These are phyloP conservation scores for Claviceps spartinae DNA, from an alignment of 2,329 filamentous ascomycete genomes.

Conservation along the genomic window DNA sequence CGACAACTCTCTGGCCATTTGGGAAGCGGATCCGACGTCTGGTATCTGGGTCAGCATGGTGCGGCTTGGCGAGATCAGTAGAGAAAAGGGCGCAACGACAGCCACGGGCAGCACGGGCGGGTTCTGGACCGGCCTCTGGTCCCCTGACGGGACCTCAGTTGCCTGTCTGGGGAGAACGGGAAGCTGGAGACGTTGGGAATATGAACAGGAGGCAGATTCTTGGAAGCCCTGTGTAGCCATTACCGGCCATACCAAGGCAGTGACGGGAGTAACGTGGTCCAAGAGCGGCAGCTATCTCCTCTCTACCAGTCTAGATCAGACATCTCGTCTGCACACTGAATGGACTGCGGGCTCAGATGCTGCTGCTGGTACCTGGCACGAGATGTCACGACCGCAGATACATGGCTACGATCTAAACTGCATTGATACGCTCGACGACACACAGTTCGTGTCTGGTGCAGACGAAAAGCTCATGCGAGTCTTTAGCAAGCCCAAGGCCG, in stretches of 20 bases:
- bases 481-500: conserved; percentile 76
- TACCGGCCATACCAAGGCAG: conserved; percentile 70
- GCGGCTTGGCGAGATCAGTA: conserved; percentile 82
- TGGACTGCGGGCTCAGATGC: conserved; percentile 45
- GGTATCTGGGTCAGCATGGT: conserved; percentile 85
- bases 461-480: conserved; percentile 97
- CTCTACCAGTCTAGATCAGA: conserved; percentile 85
- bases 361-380: conserved; percentile 60
- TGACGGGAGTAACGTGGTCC: conserved; percentile 76
- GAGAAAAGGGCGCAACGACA: conserved; percentile 89
- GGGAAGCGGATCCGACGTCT: conserved; percentile 71
- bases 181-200: conserved; percentile 80
- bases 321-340: conserved; percentile 70
- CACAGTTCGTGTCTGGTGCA: conserved; percentile 82
- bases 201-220: conserved; percentile 42
- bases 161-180: conserved; percentile 81
- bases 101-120: conserved; percentile 92
- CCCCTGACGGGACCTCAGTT: conserved; percentile 59
- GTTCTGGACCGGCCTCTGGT: conserved; percentile 94
- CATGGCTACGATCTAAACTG: conserved; percentile 98
- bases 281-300: conserved; percentile 70
- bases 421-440: conserved; percentile 58
- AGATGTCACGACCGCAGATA: conserved; percentile 90
- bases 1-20: conserved; percentile 87
- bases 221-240: conserved; percentile 71